Evolutionary conservation across 768 basidiomycete species (phyloP).

Genomic region (Podaxis sp.): DNA sequence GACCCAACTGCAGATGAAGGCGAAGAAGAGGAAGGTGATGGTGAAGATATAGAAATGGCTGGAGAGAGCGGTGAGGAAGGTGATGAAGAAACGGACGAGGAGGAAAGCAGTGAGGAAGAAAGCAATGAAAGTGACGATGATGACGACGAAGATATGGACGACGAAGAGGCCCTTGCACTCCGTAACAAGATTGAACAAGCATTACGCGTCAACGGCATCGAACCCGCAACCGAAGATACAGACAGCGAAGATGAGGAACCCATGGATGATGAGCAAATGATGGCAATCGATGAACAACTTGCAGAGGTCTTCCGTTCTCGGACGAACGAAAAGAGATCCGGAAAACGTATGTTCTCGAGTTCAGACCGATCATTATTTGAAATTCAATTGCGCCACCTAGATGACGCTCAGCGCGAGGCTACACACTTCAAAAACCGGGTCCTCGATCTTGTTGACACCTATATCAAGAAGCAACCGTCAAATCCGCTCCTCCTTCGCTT

Average conservation of each 20-base stretch:
- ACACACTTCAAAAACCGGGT: constrained; percentile 96
- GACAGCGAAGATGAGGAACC: constrained; percentile 63
- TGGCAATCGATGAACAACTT: constrained; percentile 90
- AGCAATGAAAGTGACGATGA: constrained; percentile 29
- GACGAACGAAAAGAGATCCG: constrained; percentile 52
- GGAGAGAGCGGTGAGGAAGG: constrained; percentile 33
- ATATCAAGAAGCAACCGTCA: constrained; percentile 71
- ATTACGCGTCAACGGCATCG: constrained; percentile 53
- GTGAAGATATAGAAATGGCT: constrained; percentile 28
- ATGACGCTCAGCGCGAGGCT: constrained; percentile 76
- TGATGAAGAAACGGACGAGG: constrained; percentile 31
- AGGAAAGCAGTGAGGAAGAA: constrained; percentile 25
- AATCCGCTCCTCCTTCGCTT: constrained; percentile 64
- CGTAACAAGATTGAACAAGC: constrained; percentile 65
- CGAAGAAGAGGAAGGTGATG: constrained; percentile 33
- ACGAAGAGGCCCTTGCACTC: constrained; percentile 39
- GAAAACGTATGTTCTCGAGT: constrained; percentile 49
- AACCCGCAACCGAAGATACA: constrained; percentile 50
- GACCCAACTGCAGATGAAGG: constrained; percentile 48
- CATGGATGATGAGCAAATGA: constrained; percentile 98
- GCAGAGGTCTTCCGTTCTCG: constrained; percentile 80
- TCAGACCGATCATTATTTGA: neutral
- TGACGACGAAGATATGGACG: constrained; percentile 47
- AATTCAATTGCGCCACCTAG: constrained; percentile 24
- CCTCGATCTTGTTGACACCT: constrained; percentile 89